Base-by-base conservation (phyloP, 2,329 filamentous ascomycete species). In the Aschersonia sp. region DNA sequence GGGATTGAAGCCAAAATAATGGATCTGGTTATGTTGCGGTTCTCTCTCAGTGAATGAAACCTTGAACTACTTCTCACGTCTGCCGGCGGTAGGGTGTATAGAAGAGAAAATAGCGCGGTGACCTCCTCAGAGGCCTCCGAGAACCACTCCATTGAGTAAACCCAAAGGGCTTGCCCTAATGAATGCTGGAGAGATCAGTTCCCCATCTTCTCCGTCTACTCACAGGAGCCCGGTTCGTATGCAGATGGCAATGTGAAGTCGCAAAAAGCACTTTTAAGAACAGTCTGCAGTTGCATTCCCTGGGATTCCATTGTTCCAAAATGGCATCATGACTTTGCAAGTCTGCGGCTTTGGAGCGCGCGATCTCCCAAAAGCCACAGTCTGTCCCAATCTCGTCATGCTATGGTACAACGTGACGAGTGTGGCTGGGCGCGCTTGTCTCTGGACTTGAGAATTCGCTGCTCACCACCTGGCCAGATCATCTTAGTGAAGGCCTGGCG, bases 1-100 rank as follows among this genome's bases (percentile, higher is more conserved):
- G 48, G 48, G 9, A 50, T 47, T 3, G 48, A 50, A 9, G 48
- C 48, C 20, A 50, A 40, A 10, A 50, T 40, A 10, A 46, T 46
- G 29, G 31, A 12, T 5, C 29, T 29, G 9, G 32, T 38, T 28
- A 46, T 40, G 38, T 9, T 42, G 6, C 41, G 12, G 20, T 28
- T 46, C 5, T 41, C 35, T 30, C 10, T 46, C 28, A 46, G 40
- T 3, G 45, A 32, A 31, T 6, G 32, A 7, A 46, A 46, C n/a
- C n/a, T 38, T 10, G 45, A 9, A 30, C 10, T 20, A 28, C 30
- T 41, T 5, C 28, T 46, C 28, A 46, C 45, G 30, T 46, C 35
- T 30, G 35, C 31, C 32, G 40, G 29, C 9, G 45, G 45, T 6
- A 46, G 9, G n/a, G 20, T 38, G 30, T 46, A 46, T 5, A 46